A percentile compares a stretch with the other conserved stretches of the same genome.
Conservation (phyloP, 169 alveolate species). For the Plasmodium vivax region DNA sequence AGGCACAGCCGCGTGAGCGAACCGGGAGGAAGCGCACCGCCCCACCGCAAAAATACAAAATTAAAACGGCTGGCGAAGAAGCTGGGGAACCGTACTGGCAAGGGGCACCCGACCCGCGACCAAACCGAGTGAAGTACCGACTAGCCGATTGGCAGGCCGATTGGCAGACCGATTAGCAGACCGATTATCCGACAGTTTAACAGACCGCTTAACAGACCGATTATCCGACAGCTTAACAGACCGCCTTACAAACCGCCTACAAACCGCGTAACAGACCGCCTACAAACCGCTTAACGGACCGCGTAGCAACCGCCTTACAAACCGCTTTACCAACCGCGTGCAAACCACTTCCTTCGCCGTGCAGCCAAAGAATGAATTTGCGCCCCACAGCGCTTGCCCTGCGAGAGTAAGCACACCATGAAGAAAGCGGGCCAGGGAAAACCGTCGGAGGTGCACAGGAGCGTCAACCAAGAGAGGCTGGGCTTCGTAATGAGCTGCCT, state of each 20-base stretch:
- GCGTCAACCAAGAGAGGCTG: constrained; percentile 32
- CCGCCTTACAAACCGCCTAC: too few relatives aligned
- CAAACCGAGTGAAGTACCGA: neutral
- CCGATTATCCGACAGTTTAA: too few relatives aligned
- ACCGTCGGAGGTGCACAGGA: constrained; percentile 2
- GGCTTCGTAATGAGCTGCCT: constrained; percentile 52
- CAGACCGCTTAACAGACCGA: too few relatives aligned
- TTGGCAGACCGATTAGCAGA: neutral
- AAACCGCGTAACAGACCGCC: too few relatives aligned
- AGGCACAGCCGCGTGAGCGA: neutral
- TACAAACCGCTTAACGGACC: neutral
- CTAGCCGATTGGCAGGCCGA: neutral
- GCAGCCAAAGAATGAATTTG: neutral
- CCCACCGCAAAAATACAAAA: neutral
- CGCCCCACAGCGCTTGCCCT: neutral
- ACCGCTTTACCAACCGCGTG: neutral
- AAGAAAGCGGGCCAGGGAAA: constrained; percentile 21
- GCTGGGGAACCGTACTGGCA: neutral
- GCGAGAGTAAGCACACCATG: constrained; percentile 18
- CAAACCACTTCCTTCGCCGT: neutral
- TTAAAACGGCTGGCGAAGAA: neutral
- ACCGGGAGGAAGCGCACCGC: neutral
- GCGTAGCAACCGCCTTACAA: neutral
- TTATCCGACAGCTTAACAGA: too few relatives aligned
- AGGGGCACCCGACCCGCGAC: neutral